Evolutionary conservation across 192 early-diverging fungal genomes (phyloP).

Genomic region (Coemansia sp.): DNA sequence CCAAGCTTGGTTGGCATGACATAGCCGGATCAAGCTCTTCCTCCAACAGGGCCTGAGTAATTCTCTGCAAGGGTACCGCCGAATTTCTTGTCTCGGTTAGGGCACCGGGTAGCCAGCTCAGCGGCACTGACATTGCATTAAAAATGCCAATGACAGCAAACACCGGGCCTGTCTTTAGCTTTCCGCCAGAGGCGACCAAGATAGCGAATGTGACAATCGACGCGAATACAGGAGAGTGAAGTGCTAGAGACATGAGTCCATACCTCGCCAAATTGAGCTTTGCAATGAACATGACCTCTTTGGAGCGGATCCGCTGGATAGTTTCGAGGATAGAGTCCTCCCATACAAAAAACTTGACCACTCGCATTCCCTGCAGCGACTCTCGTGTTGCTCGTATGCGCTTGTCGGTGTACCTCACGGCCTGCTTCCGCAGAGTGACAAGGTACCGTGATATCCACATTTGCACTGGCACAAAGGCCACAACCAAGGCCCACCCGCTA

Average conservation of each 20-base stretch:
- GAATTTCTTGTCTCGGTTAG: conserved; percentile 49
- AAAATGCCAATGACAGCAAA: conserved; percentile 58
- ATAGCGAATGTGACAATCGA: conserved; percentile 47
- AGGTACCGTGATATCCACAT: conserved; percentile 52
- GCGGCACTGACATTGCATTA: conserved; percentile 45
- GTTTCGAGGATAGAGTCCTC: conserved; percentile 40
- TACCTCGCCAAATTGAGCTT: conserved; percentile 41
- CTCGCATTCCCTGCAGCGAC: conserved; percentile 65
- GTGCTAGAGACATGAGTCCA: conserved; percentile 44
- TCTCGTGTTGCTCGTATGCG: conserved; percentile 54
- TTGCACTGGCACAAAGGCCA: conserved; percentile 51
- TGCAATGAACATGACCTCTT: conserved; percentile 40
- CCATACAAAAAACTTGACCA: conserved; percentile 76
- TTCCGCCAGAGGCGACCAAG: conserved; percentile 26
- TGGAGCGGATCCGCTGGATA: conserved; percentile 35
- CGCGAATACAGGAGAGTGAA: conserved; percentile 50
- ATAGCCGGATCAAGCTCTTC: conserved; percentile 32
- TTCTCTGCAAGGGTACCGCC: conserved; percentile 38
- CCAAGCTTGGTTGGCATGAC: conserved; percentile 10
- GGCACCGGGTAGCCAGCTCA: conserved; percentile 51
- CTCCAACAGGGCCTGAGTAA: conserved; percentile 36
- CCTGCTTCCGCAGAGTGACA: conserved; percentile 24
- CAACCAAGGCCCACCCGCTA: conserved; percentile 38
- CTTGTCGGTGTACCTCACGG: conserved; percentile 44
- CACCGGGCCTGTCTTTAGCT: conserved; percentile 36